phyloP scores from a whole-genome alignment of 345 rosid species.

The Pistacia vera region DNA sequence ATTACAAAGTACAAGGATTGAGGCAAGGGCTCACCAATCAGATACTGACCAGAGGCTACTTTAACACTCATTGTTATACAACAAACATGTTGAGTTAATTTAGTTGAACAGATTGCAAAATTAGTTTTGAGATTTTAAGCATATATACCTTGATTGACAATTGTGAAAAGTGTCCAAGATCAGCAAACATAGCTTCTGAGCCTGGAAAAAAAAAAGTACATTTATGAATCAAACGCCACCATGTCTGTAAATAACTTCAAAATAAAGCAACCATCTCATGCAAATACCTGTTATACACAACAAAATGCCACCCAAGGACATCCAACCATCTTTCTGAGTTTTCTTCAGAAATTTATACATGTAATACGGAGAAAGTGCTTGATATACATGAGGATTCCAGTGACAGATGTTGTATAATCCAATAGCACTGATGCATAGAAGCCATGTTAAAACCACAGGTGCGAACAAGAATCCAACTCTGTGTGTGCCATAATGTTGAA shows the following conservation, averaged over 20 bases:
- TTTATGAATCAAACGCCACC: neutral
- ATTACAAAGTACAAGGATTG: neutral
- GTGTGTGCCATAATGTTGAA: slow-evolving; percentile 93
- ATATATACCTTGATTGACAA: slow-evolving; percentile 76
- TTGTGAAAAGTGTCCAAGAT: slow-evolving; percentile 90
- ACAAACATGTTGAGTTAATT: neutral
- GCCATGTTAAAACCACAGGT: slow-evolving; percentile 78
- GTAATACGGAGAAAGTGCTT: slow-evolving; percentile 81
- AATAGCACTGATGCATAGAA: slow-evolving; percentile 73
- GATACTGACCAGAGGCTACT: neutral
- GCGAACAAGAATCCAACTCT: slow-evolving; percentile 89
- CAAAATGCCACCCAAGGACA: slow-evolving; percentile 88
- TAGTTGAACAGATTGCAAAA: neutral
- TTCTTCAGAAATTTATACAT: slow-evolving; percentile 77
- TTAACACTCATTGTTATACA: neutral
- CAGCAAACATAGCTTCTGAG: slow-evolving; percentile 97
- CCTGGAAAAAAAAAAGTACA: slow-evolving; percentile 34
- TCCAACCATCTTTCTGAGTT: slow-evolving; percentile 78
- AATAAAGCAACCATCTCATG: slow-evolving; percentile 3
- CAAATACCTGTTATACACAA: slow-evolving; percentile 78
- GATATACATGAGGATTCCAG: slow-evolving; percentile 91
- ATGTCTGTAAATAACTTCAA: slow-evolving; percentile 9
- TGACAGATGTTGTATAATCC: slow-evolving; percentile 72
- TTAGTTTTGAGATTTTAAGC: neutral
- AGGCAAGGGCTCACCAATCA: neutral